These are phyloP conservation scores for Miamiensis avidus DNA, from an alignment of 169 alveolate species.

Conservation along the genomic window DNA sequence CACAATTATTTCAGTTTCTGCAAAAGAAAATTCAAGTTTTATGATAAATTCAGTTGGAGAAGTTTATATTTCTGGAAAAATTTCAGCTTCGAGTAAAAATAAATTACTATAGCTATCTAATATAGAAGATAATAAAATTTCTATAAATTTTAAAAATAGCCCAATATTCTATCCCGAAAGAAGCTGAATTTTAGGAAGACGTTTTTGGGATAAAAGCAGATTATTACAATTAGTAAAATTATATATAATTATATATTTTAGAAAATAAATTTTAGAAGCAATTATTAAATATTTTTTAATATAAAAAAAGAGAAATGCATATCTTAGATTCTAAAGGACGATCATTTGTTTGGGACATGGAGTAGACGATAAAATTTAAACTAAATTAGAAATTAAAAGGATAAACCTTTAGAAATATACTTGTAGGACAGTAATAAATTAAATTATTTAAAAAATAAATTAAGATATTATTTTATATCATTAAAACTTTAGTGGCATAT, in stretches of 20 bases:
- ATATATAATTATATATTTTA: no score
- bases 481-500: background rate
- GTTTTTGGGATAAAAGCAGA: background rate
- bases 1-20: background rate
- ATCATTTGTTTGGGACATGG: background rate
- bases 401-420: background rate
- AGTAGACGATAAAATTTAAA: background rate
- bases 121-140: no score
- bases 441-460: no score
- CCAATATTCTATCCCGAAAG: background rate
- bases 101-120: background rate
- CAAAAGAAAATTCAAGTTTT: background rate
- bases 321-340: background rate
- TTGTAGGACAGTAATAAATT: background rate
- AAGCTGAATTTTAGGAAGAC: background rate
- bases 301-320: background rate
- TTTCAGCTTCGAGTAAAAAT: background rate
- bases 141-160: background rate
- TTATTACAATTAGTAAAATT: background rate
- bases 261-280: no score
- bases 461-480: no score
- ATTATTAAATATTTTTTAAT: no score
- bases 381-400: background rate
- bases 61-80: background rate
- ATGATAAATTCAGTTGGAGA: background rate